phyloP scores from a whole-genome alignment of 257 asterid genomes.

The Anisodus tanguticus region DNA sequence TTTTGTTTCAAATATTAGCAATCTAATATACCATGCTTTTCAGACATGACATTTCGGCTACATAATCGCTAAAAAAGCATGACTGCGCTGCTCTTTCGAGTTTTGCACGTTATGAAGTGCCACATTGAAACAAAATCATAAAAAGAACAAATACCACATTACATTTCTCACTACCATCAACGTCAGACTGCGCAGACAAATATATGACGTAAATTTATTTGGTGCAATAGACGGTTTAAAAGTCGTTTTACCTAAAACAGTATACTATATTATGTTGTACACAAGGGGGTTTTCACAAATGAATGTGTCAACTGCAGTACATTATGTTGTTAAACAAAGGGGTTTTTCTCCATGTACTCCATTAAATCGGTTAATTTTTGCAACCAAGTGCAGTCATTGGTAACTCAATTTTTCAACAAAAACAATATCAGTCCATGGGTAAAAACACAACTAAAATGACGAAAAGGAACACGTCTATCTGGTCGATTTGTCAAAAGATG shows the following conservation, averaged over 20 bases:
- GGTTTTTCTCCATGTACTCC: background rate
- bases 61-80: background rate
- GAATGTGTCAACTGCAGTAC: background rate
- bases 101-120: background rate
- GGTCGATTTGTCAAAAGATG: slow-evolving; percentile 41
- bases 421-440: background rate
- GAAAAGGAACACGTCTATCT: slow-evolving; percentile 32
- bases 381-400: background rate
- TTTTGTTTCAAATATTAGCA: background rate
- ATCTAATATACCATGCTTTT: background rate
- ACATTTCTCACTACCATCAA: background rate
- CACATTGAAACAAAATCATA: no score
- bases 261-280: background rate
- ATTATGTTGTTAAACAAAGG: background rate
- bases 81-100: background rate
- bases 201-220: background rate
- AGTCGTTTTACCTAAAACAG: background rate
- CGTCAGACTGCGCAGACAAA: background rate
- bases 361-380: background rate
- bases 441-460: background rate
- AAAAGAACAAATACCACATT: background rate
- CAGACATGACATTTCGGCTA: background rate
- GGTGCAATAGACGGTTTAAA: slow-evolving; percentile 1
- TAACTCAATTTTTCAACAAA: background rate
- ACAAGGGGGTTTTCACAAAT: background rate